Base-by-base conservation (phyloP, 1,139 yeast genomes). In the Pichia sp. region DNA sequence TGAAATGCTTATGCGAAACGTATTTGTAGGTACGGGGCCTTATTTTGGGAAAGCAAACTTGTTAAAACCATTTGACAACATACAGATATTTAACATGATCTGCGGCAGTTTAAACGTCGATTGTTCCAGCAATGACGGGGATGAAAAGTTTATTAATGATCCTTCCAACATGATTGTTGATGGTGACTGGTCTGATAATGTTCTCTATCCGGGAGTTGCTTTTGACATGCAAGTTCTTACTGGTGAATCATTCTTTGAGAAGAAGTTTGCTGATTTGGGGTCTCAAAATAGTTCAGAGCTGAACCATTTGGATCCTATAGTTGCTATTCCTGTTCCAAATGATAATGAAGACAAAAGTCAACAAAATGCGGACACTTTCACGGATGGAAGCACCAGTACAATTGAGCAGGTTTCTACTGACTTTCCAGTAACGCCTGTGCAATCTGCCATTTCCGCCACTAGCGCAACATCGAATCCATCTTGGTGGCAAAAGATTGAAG, bases 21-120 rank as follows among this genome's bases (percentile, higher is more conserved):
- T 85, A 11, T 90, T 90, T 59, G 57, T 86, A 39, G 95, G 83
- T 0, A 63, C 73, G 6, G 97, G 97, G 0, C 97, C 97, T 1
- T 85, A 74, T 58, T 87, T 48, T 8, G 23, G 23, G 2, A 29
- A 35, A 3, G 58, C 62, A 9, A 58, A 59, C 47, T 67, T 65
- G 62, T 61, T 83, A 29, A 61, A 67, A 49, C 95, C 96, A 2
- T 85, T 90, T 57, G 67, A 70, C 6, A 90, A 87, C 59, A 69
- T 74, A 8, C 86, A 86, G 50, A 72, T 90, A 7, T 90, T 86
- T 62, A 79, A 82, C 53, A 68, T 88, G 35, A 53, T 90, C 3
- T 85, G 95, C 61, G 85, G 82, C 29, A 69, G 86, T 1, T 65
- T 86, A 43, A 72, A 74, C 39, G 55, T 86, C 34, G 52, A 49